Evolutionary conservation across 257 asterid species (phyloP).

Genomic region (Apocynum venetum): DNA sequence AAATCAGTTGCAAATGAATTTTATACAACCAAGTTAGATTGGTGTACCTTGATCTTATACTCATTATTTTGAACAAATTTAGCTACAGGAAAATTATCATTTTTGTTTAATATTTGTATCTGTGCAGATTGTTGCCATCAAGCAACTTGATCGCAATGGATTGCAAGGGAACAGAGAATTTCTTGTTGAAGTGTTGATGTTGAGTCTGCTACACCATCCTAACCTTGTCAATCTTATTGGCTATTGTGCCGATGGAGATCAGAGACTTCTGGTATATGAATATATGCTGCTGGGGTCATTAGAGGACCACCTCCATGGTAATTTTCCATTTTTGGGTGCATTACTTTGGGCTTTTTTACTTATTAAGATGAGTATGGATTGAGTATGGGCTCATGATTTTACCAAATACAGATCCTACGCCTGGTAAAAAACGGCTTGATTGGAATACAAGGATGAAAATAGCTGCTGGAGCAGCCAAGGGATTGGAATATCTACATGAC

Average conservation of each 20-base stretch:
- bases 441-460: constrained; percentile 95
- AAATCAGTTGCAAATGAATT: not conserved
- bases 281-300: constrained; percentile 86
- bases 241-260: constrained; percentile 95
- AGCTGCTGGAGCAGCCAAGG: constrained; percentile 96
- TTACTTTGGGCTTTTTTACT: not conserved
- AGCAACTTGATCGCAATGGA: constrained; percentile 93
- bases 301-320: constrained; percentile 90
- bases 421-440: constrained; percentile 56
- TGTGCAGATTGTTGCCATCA: constrained; percentile 73
- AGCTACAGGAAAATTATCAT: not conserved
- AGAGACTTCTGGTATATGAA: constrained; percentile 83
- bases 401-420: constrained; percentile 48
- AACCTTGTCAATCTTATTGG: constrained; percentile 89
- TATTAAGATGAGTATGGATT: constrained; percentile 1
- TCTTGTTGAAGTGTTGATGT: constrained; percentile 86
- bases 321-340: constrained; percentile 1
- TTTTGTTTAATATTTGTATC: not conserved
- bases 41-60: not conserved
- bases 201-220: constrained; percentile 82
- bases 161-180: constrained; percentile 88
- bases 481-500: constrained; percentile 86
- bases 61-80: not conserved
- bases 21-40: not conserved
- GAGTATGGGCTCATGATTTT: constrained; percentile 8